Evolutionary conservation across 176 grass and related monocot species (phyloP).

Genomic region (Juncus inflexus): DNA sequence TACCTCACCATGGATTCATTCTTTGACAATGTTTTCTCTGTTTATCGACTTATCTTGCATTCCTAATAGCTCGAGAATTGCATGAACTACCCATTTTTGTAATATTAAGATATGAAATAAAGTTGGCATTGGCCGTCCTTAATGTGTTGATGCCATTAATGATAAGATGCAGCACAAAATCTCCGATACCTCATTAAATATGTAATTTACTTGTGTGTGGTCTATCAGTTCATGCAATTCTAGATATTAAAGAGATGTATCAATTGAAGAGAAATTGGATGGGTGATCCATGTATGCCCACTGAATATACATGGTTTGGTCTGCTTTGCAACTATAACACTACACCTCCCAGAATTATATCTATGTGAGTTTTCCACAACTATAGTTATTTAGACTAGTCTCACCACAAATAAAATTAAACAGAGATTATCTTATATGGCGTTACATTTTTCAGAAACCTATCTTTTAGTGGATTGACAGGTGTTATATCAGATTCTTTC

Average conservation of each 20-base stretch:
- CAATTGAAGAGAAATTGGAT: slow-evolving; percentile 48
- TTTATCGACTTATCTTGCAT: too few species aligned
- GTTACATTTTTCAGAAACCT: slow-evolving; percentile 38
- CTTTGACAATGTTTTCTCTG: too few species aligned
- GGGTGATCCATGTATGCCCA: slow-evolving; percentile 42
- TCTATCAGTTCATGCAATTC: slow-evolving; percentile 33
- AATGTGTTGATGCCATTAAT: too few species aligned
- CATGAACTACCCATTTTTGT: too few species aligned
- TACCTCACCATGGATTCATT: too few species aligned
- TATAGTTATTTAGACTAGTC: neutral
- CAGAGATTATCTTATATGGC: neutral
- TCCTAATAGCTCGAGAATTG: too few species aligned
- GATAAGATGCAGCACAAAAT: too few species aligned
- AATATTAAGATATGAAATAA: too few species aligned
- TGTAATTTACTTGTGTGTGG: neutral
- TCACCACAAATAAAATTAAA: neutral
- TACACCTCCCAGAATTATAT: slow-evolving; percentile 10
- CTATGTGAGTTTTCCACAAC: slow-evolving; percentile 19
- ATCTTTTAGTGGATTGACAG: slow-evolving; percentile 23
- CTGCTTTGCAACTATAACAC: slow-evolving; percentile 32
- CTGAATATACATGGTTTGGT: slow-evolving; percentile 26
- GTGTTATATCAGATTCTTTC: slow-evolving; percentile 27
- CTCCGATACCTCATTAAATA: too few species aligned
- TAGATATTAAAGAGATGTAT: slow-evolving; percentile 40
- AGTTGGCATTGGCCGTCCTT: too few species aligned